Evolutionary conservation across 1,284 basidiomycete species (phyloP), one percentile per base, ranked within the genome.

Genomic region (Amylostereum areolatum): DNA sequence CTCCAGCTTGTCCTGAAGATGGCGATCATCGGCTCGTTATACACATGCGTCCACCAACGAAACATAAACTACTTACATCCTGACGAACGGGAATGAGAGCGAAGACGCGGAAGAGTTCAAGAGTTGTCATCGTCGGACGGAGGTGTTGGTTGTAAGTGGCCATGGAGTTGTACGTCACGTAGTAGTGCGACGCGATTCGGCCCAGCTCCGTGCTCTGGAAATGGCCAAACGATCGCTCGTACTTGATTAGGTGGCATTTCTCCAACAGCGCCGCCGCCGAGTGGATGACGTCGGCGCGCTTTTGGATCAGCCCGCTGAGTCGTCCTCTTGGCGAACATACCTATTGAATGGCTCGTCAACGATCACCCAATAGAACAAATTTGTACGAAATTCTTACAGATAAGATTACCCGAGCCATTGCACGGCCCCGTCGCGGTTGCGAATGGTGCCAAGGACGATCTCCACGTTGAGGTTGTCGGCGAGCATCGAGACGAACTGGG

Each of bases 381-480:
- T n/a, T n/a, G n/a, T n/a, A n/a, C 99, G 83, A 37, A 48, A 52
- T 6, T 30, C 89, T 61, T 61, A 92, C 88, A 95, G 66, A 66
- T 97, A 97, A 0, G 92, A 96, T 65, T 96, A 97, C 0, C 93
- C 92, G 12, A 97, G 71, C 96, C 96, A 99, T 59, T 97, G 92
- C 1, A 98, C 95, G 11, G 94, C 97, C 18, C 1, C 18, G 61
- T 99, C 94, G 29, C 93, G 77, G 66, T 98, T 99, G 55, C 96
- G 78, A 47, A 99, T 88, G 0, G 92, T 96, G 10, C 97, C 97
- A 10, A 98, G 77, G 0, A 99, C 97, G 45, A 99, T 92, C 71
- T 99, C 97, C 18, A 95, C 97, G 64, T 99, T 99, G 58, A 99
- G 72, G 63, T 97, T 97, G 66, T 99, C 97, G 24, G 93, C 92